These are phyloP conservation scores for Naematelia aurantialba DNA, from an alignment of 768 basidiomycete species.

Conservation along the genomic window DNA sequence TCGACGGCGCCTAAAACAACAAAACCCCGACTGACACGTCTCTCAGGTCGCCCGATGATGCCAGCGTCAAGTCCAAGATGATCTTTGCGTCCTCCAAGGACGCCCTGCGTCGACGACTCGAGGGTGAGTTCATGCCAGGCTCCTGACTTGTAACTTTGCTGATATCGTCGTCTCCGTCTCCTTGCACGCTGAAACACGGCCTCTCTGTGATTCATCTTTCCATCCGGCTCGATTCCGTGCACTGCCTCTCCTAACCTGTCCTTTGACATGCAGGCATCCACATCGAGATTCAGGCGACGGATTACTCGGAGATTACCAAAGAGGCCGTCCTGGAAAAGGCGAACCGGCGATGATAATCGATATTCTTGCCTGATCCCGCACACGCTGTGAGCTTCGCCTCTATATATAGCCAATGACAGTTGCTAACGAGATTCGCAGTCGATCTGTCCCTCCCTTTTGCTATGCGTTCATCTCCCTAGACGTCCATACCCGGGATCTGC, in stretches of 20 bases:
- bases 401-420: no score
- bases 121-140: slow-evolving; percentile 57
- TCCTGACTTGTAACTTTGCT: not conserved
- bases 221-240: no score
- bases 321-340: slow-evolving; percentile 52
- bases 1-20: no score
- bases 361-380: not conserved
- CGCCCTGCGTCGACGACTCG: slow-evolving; percentile 66
- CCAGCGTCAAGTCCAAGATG: slow-evolving; percentile 91
- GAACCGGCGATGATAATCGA: slow-evolving; percentile 16
- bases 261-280: slow-evolving; percentile 53
- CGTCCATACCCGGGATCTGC: not conserved
- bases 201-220: no score
- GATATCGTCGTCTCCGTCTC: not conserved
- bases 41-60: slow-evolving; percentile 75
- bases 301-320: slow-evolving; percentile 66
- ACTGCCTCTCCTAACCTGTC: not conserved
- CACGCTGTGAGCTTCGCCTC: not conserved
- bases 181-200: no score
- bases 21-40: not conserved
- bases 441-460: not conserved
- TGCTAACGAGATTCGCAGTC: no score
- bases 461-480: not conserved
- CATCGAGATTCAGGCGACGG: slow-evolving; percentile 81
- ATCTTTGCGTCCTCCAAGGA: slow-evolving; percentile 83